Evolutionary conservation across 805 yeast species (phyloP), one percentile per base, ranked within the genome.

Genomic region (Grigorovia humatica): DNA sequence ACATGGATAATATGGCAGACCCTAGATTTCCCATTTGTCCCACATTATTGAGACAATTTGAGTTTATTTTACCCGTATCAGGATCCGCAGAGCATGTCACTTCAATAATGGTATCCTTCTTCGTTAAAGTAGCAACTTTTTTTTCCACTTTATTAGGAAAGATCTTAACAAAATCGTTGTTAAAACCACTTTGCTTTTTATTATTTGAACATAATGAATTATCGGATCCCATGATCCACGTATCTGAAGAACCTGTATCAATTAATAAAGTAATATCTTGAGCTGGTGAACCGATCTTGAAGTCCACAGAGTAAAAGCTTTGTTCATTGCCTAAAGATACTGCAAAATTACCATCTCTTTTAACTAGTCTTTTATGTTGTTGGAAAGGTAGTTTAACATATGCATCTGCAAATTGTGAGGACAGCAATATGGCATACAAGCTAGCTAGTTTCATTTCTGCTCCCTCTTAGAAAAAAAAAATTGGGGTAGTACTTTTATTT

Each of bases 191-290:
- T 12, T 18, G 17, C 7, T 17, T 17, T 6, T 30, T 29, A 6
- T 32, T 32, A 44, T 11, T 13, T 9, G 47, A 29, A 32, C 48
- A 46, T 1, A 73, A 74, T 20, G 74, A 63, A 58, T 76, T 78
- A 54, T 48, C 45, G 2, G 70, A 63, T 30, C 72, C 70, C 58
- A 67, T 70, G 19, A 83, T 78, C 66, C 66, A 84, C 15, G 85
- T 67, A 62, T 85, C 90, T 0, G 86, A 76, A 0, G 89, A 83
- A 2, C 90, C 93, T 1, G 90, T 85, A 60, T 85, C 93, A 15
- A 85, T 62, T 41, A 82, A 63, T 12, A 83, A 80, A 12, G 70
- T 71, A 6, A 83, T 71, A 15, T 69, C 64, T 59, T 82, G 83
- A 0, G 71, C 61, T 1, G 81, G 76, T 0, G 87, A 76, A 4